Evolutionary conservation across 176 grass and related monocot species (phyloP), one percentile per base, ranked within the genome.

Genomic region (Ensete ventricosum): DNA sequence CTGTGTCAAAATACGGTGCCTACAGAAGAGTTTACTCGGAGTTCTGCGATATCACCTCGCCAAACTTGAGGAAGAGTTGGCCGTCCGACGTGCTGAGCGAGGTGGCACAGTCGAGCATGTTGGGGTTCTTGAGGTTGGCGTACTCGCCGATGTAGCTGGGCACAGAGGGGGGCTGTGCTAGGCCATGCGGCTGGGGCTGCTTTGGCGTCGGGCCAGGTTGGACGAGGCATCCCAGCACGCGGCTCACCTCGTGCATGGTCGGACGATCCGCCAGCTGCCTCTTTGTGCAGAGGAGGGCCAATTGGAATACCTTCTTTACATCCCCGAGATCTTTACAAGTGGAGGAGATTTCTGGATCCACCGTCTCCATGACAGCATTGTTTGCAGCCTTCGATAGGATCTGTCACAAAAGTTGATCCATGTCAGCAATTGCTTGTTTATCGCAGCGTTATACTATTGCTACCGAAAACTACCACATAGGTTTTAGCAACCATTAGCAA

Each of bases 51-150:
- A 97, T 98, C 19, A 77, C 94, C 90, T 93, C 90, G 9, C 94
- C 90, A 55, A 98, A 98, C 70, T 93, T 98, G 72, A 93, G 83
- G 78, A 98, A 98, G 71, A 93, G 88, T 65, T 98, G 90, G 1
- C 86, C 85, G 24, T 98, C 94, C 0, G 94, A 93, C 2, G 88
- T 55, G 49, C 90, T 98, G 0, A 84, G 84, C 1, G 88, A 93
- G 16, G 82, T 82, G 34, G 79, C 50, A 3, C 80, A 85, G 2
- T 84, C 83, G 9, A 93, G 84, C 0, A 50, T 24, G 23, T 51
- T 80, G 10, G 76, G 51, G 7, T 82, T 77, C 82, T 84, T 84
- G 50, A 98, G 77, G 79, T 89, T 91, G 9, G 74, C 81, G 1
- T 98, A 93, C 80, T 87, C 90, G 0, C 90, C 79, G 4, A 91